Base-by-base conservation (phyloP, 2,329 filamentous ascomycete genomes). In the Phoma herbarum region DNA sequence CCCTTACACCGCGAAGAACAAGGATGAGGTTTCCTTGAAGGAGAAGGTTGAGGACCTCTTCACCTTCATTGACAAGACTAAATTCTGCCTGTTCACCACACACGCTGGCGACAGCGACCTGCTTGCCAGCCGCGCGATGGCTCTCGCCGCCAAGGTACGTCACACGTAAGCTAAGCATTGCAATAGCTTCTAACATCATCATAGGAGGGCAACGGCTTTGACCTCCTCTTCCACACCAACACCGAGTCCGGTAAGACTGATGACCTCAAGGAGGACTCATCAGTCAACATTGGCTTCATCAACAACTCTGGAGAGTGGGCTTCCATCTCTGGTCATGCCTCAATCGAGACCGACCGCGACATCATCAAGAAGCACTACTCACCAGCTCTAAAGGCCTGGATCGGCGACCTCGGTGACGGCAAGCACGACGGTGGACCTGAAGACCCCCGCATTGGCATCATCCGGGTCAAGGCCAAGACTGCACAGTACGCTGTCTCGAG, bases 11-110 rank as follows among this genome's bases (percentile, higher is more conserved):
- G 87, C 90, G 60, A 86, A 88, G 79, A 93, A 91, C 79, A 82
- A 87, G 57, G 84, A 92, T 50, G 92, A 96, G 44, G 80, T 84
- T 16, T 82, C 87, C 3, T 78, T 92, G 31, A 85, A 90, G 67
- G 85, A 91, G 63, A 96, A 96, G 81, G 82, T 96, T 62, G 84
- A 90, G 59, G 91, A 90, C 59, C 84, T 96, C 37, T 81, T 84
- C 68, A 80, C 82, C 14, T 96, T 96, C 77, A 85, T 91, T 73
- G 83, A 85, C 35, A 82, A 84, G 62, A 85, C 84, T 81, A 96
- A 96, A 79, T 96, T 92, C 75, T 91, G 90, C 77, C 91, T 96
- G 89, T 88, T 96, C 87, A 95, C 92, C 9, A 96, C 93, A 22
- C 84, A 88, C 48, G 87, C 89, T 47, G 81, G 84, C 2, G 81